Evolutionary conservation across 2,329 filamentous ascomycete genomes (phyloP).

Genomic region (Talaromyces sp.): DNA sequence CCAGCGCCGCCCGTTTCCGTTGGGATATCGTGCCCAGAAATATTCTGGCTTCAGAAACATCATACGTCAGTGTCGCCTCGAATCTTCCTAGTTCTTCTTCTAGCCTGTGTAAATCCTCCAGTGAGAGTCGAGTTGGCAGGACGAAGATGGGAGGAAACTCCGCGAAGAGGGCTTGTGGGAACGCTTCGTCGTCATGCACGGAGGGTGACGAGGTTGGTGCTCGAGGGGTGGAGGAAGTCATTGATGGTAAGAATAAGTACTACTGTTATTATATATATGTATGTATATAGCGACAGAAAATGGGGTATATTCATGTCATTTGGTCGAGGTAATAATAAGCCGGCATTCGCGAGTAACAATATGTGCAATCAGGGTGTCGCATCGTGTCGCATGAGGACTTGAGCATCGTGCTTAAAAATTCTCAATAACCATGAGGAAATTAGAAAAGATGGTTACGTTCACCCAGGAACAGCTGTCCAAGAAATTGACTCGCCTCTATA

Average conservation of each 20-base stretch:
- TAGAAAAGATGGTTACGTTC: neutral
- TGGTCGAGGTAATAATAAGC: neutral
- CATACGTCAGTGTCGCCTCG: conserved; percentile 62
- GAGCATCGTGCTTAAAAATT: neutral
- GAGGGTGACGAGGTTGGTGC: conserved; percentile 15
- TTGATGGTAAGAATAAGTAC: neutral
- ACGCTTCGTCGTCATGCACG: neutral
- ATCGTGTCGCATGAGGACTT: neutral
- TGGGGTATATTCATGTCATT: neutral
- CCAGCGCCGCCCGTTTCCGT: conserved; percentile 69
- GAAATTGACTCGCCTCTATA: neutral
- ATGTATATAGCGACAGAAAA: too few species aligned
- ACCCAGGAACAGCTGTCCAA: too few species aligned
- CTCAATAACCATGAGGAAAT: neutral
- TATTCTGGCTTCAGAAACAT: conserved; percentile 68
- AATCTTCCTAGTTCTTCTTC: conserved; percentile 60
- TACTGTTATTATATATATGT: neutral
- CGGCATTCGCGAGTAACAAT: neutral
- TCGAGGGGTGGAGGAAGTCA: conserved; percentile 5
- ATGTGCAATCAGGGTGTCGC: neutral
- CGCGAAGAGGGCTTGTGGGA: conserved; percentile 28
- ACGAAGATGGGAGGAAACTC: conserved; percentile 66
- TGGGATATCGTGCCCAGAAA: conserved; percentile 71
- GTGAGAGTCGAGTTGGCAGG: conserved; percentile 64
- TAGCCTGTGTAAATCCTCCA: conserved; percentile 60